Conservation (phyloP, 768 basidiomycete genomes). For the Mycena olivaceomarginata region DNA sequence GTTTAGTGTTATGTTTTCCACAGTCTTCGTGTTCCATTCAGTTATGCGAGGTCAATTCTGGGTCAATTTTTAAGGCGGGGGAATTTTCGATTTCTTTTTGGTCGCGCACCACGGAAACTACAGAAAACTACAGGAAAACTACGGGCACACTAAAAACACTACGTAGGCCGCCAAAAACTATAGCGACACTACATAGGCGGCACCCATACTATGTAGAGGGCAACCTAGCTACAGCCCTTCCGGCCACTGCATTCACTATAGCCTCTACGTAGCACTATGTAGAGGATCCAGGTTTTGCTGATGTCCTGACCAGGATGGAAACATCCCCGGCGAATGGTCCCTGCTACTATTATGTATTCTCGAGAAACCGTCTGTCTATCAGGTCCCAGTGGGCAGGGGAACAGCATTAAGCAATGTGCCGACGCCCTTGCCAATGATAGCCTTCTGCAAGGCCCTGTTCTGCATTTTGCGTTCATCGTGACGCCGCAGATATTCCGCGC, state of each 20-base stretch:
- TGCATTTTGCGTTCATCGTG: constrained; percentile 1
- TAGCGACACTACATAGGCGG: background rate
- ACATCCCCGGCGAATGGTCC: background rate
- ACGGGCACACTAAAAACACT: background rate
- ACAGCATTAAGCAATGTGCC: too few relatives aligned
- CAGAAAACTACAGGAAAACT: background rate
- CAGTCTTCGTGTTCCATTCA: too few relatives aligned
- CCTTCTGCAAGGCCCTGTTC: background rate
- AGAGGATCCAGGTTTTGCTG: too few relatives aligned
- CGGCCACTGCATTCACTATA: too few relatives aligned
- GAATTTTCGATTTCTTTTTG: background rate
- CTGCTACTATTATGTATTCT: background rate
- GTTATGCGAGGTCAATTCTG: too few relatives aligned
- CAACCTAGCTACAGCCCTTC: too few relatives aligned
- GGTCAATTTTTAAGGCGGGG: background rate
- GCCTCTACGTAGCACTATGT: too few relatives aligned
- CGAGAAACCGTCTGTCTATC: too few relatives aligned
- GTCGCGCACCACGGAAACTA: background rate
- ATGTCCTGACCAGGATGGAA: background rate
- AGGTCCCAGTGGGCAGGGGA: too few relatives aligned
- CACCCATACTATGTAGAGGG: background rate
- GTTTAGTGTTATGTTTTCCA: too few relatives aligned
- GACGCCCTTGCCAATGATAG: background rate
- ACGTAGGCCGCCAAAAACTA: background rate
- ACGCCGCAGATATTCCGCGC: background rate